Base-by-base conservation (phyloP, 2,329 filamentous ascomycete species). In the Ophiocordyceps camponoti-leonardi region DNA sequence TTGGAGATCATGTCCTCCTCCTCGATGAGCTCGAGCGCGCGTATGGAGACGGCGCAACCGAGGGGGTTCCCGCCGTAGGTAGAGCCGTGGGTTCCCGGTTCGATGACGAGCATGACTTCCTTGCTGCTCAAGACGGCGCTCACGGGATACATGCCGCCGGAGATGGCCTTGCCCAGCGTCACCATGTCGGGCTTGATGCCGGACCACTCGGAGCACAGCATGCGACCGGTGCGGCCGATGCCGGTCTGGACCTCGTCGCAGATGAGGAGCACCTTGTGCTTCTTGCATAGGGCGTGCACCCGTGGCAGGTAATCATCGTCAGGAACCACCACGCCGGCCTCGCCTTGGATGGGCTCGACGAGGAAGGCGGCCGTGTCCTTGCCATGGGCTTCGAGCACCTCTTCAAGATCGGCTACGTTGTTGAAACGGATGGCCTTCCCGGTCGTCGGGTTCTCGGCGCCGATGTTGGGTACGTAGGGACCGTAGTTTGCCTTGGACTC, bases 221-320 rank as follows among this genome's bases (percentile, higher is more conserved):
- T 83, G 58, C 83, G 85, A 45, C 92, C 92, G 18, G 92, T 98
- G 51, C 92, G 81, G 46, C 87, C 92, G 59, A 98, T 94, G 53
- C 90, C 90, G 6, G 92, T 98, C 67, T 98, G 92, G 57, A 98
- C 95, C 73, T 98, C 92, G 62, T 98, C 92, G 63, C 86, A 94
- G 63, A 98, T 96, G 59, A 98, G 69, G 43, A 98, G 78, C 37
- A 94, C 87, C 52, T 95, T 94, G 73, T 96, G 79, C 72, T 94
- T 84, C 65, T 86, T 86, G 71, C 92, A 98, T 22, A 96, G 79
- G 22, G 75, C 83, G 46, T 86, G 77, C 42, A 88, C 85, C 57
- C 81, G 78, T 53, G 71, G 65, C 31, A 98, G 77, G 66, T 98
- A 98, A 64, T 81, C 81, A 44, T 90, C 85, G 53, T 90, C 84